Percentiles rank a stretch among this genome's conserved stretches.
These are phyloP conservation scores for Quercus phellos DNA, from an alignment of 331 rosid genomes.

Conservation along the genomic window DNA sequence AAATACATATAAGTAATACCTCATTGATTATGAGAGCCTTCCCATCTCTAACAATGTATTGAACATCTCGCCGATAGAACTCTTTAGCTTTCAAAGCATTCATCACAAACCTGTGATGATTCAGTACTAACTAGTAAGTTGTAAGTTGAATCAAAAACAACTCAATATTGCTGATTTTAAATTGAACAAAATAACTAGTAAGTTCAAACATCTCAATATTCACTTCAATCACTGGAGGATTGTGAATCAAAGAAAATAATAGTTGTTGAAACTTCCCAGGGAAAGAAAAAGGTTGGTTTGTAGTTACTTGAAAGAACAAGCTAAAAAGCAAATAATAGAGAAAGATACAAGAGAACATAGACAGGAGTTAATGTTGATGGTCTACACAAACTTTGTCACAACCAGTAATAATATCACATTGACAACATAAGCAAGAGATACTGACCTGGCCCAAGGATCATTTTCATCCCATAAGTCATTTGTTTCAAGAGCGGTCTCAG, in stretches of 20 bases:
- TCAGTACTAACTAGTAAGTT: constrained; percentile 24
- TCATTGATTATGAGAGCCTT: constrained; percentile 94
- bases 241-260: neutral
- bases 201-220: no score
- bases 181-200: neutral
- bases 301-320: constrained; percentile 4
- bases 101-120: constrained; percentile 80
- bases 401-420: constrained; percentile 14
- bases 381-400: neutral
- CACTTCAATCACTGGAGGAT: neutral
- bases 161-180: neutral
- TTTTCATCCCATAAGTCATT: constrained; percentile 96
- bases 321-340: constrained; percentile 8
- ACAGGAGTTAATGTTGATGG: neutral
- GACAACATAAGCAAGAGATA: constrained; percentile 10
- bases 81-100: constrained; percentile 96
- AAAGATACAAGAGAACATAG: neutral
- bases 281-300: neutral
- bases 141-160: neutral
- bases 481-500: constrained; percentile 93
- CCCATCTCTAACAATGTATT: constrained; percentile 90
- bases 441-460: constrained; percentile 98
- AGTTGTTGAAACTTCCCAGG: neutral
- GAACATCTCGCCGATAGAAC: constrained; percentile 84
- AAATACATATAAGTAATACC: constrained; percentile 36